Evolutionary conservation across 1,284 basidiomycete species (phyloP).

Genomic region (Marasmius fiardii): DNA sequence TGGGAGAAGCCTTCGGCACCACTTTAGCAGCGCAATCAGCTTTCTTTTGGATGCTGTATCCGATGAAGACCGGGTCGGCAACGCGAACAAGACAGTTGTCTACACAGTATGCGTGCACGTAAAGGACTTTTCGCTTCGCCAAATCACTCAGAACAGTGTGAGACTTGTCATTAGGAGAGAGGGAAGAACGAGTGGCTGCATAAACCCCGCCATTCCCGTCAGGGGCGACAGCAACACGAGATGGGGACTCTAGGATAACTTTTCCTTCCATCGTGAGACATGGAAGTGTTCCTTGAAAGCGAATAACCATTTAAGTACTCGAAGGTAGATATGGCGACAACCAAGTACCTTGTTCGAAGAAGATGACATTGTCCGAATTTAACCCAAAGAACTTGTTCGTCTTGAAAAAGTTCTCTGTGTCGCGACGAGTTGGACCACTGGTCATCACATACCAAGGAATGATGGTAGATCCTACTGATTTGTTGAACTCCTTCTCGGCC

Average conservation of each 20-base stretch:
- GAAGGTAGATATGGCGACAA: slow-evolving; percentile 3
- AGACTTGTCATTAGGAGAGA: slow-evolving; percentile 57
- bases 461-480: slow-evolving; percentile 54
- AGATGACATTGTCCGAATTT: slow-evolving; percentile 74
- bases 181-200: slow-evolving; percentile 82
- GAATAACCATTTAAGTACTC: slow-evolving; percentile 10
- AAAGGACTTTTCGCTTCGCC: slow-evolving; percentile 72
- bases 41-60: slow-evolving; percentile 84
- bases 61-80: slow-evolving; percentile 95
- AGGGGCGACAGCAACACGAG: slow-evolving; percentile 87
- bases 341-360: slow-evolving; percentile 92
- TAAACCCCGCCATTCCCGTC: slow-evolving; percentile 99
- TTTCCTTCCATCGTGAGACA: slow-evolving; percentile 95
- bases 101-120: slow-evolving; percentile 95
- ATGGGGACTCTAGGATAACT: slow-evolving; percentile 81
- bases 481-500: slow-evolving; percentile 58
- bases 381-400: slow-evolving; percentile 86
- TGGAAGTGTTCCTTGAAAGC: slow-evolving; percentile 80
- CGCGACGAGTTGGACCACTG: slow-evolving; percentile 88
- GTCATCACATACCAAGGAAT: slow-evolving; percentile 99
- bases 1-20: slow-evolving; percentile 84
- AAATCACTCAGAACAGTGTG: slow-evolving; percentile 86
- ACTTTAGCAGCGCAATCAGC: slow-evolving; percentile 95
- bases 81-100: slow-evolving; percentile 99
- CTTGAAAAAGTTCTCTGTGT: slow-evolving; percentile 86